Evolutionary conservation across 176 grass and related monocot genomes (phyloP).

Genomic region (Aegilops tauschii): DNA sequence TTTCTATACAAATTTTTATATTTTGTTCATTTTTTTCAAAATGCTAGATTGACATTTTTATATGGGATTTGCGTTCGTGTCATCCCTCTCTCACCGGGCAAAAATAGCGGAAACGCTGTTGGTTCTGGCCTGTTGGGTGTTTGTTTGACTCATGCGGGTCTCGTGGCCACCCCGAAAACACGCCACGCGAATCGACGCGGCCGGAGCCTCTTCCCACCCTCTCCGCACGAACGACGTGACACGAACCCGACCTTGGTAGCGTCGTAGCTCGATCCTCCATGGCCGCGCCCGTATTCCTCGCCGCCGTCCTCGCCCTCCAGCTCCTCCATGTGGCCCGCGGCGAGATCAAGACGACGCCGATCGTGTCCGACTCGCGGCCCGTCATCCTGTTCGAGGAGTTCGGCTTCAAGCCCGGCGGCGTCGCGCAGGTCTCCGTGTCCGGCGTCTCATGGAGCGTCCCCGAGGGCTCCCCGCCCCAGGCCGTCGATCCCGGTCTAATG

Average conservation of each 20-base stretch:
- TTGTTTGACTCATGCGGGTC: constrained; percentile 21
- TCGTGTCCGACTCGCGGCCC: constrained; percentile 35
- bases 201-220: not conserved
- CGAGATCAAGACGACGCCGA: constrained; percentile 63
- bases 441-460: constrained; percentile 44
- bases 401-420: constrained; percentile 43
- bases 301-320: not conserved
- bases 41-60: too few species aligned
- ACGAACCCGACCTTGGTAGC: not conserved
- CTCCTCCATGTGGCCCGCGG: constrained; percentile 24
- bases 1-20: too few species aligned
- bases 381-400: constrained; percentile 84
- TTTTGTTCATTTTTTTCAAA: too few species aligned
- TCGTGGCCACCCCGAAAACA: constrained; percentile 43
- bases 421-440: constrained; percentile 27
- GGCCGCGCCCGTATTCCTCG: constrained; percentile 30
- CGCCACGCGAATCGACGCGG: constrained; percentile 31
- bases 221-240: constrained; percentile 19
- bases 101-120: not conserved
- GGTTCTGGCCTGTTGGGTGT: not conserved
- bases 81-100: not conserved
- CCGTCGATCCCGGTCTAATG: constrained; percentile 33
- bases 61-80: not conserved
- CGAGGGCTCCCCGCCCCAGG: not conserved
- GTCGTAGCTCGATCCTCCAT: not conserved